Conservation (phyloP, 2,329 filamentous ascomycete species). For the Alternaria gansuensis region DNA sequence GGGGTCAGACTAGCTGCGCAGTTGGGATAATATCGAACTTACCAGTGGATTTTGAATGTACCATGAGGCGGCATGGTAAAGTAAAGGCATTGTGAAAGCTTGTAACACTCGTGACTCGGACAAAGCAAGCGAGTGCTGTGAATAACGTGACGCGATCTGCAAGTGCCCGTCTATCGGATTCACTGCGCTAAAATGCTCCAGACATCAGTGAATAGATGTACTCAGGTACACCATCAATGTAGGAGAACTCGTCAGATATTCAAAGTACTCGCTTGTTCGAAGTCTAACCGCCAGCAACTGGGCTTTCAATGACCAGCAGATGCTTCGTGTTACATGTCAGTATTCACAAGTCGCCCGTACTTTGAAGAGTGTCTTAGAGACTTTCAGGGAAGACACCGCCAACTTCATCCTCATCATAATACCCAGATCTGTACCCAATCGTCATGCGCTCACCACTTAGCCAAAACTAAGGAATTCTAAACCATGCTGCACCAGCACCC, state of each 20-base stretch:
- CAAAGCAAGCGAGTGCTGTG: neutral
- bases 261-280: neutral
- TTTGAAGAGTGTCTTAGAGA: neutral
- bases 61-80: neutral
- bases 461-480: neutral
- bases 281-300: neutral
- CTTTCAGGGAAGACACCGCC: neutral
- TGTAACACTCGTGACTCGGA: neutral
- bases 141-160: neutral
- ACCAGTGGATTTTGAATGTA: neutral
- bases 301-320: neutral
- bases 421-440: neutral
- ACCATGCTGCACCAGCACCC: neutral
- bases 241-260: neutral
- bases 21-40: neutral
- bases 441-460: neutral
- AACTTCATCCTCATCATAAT: neutral
- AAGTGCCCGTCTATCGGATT: neutral
- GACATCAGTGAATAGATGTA: neutral
- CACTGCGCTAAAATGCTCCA: neutral
- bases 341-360: neutral
- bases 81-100: slow-evolving; percentile 5
- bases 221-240: neutral
- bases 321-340: neutral
- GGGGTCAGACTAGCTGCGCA: neutral